Evolutionary conservation across 352 stramenopile genomes (phyloP), one percentile per base, ranked within the genome.

Genomic region (Phytopythium cucurbitacearum): DNA sequence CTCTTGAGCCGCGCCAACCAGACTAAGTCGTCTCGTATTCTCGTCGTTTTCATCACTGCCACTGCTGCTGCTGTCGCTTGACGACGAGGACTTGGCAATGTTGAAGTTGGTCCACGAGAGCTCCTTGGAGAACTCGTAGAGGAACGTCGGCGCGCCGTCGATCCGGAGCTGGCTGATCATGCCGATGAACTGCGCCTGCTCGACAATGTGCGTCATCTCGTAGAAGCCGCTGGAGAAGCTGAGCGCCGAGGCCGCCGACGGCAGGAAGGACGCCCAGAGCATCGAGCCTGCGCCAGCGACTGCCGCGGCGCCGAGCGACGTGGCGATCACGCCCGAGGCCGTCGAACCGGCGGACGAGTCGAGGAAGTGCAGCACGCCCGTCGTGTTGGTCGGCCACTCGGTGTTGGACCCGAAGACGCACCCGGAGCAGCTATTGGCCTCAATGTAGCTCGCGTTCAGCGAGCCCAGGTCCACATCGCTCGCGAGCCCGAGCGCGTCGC

Each of bases 31-130:
- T n/a, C 40, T 6, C 8, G 47, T 52, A 15, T 33, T 43, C 35
- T 43, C 47, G 39, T 53, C 51, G 40, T 42, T 11, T 46, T 42
- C 4, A 47, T 55, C 47, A 13, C 45, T 51, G 3, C 45, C 45
- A 13, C 32, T n/a, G n/a, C 13, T 3, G 28, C 44, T 15, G 1
- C 10, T 38, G 48, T 48, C 21, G 21, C 21, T 28, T 28, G 21
- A 28, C 21, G 21, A 28, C 21, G 21, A 67, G 2, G 67, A 67
- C 51, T 85, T 90, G 40, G 81, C 71, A 16, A 94, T 41, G 56
- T 94, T 94, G 35, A 94, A 90, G 51, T 95, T 95, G 28, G 85
- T 92, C 85, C 85, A 95, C 35, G 83, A 68, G 12, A 95, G 66
- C 38, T 91, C 65, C 48, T 89, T 87, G 21, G 83, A 91, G 55